phyloP scores from a whole-genome alignment of 306 rosid genomes.

The Glycine tomentella region DNA sequence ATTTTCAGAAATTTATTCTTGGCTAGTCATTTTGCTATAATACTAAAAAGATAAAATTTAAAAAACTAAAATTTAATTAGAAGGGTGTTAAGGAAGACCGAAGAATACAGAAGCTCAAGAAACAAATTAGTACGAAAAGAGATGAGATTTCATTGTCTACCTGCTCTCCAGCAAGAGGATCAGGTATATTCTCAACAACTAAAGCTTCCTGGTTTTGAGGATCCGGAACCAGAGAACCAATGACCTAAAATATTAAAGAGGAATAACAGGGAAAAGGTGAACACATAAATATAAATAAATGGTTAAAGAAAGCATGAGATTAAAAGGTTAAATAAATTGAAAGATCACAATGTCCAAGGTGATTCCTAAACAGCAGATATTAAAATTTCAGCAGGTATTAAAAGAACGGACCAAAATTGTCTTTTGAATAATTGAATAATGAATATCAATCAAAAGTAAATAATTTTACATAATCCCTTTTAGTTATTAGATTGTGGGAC shows the following conservation, averaged over 20 bases:
- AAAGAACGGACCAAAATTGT: no score
- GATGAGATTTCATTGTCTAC: slow-evolving; percentile 50
- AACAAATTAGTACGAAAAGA: slow-evolving; percentile 23
- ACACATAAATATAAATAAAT: neutral
- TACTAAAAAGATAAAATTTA: neutral
- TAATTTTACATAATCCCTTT: no score
- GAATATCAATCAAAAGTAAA: no score
- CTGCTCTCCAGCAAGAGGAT: slow-evolving; percentile 97
- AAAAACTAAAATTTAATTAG: neutral
- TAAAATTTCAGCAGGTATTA: no score
- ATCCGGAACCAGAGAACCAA: slow-evolving; percentile 70
- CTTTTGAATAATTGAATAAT: no score
- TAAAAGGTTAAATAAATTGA: neutral
- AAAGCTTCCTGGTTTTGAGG: slow-evolving; percentile 76
- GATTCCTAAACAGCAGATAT: no score
- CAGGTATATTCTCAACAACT: slow-evolving; percentile 80
- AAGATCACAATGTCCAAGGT: no score
- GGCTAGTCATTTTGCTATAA: neutral
- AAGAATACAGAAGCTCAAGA: slow-evolving; percentile 8
- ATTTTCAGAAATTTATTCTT: no score
- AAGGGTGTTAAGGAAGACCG: neutral
- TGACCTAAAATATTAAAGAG: slow-evolving; percentile 58
- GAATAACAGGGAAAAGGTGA: neutral
- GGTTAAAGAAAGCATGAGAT: neutral
- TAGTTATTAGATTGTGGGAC: no score